Evolutionary conservation across 176 grass and related monocot genomes (phyloP), one percentile per base, ranked within the genome.

Genomic region (Eleusine coracana): DNA sequence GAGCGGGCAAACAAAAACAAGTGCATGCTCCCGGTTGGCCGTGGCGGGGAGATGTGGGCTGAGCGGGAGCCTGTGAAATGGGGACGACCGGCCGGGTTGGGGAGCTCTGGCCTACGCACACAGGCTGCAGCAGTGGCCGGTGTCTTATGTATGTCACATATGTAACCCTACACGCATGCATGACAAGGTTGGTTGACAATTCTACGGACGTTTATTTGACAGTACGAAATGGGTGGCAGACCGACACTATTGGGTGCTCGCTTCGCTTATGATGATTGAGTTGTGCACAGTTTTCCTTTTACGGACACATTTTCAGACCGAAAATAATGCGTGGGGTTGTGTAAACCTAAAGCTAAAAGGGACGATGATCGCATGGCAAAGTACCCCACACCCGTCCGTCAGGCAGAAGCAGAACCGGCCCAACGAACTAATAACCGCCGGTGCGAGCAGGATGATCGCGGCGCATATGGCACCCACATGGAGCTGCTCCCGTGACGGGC

Each of bases 341-440:
- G 17, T 38, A 36, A 56, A n/a, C 36, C 8, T 12, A 27, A 61
- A 61, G 8, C 10, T 10, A 10, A 10, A 20, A 25, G 44, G 31
- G 2, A 2, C 2, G 31, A 34, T 34, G 31, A 16, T 36, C 15
- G 46, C 15, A 54, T 6, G 3, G 45, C 44, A 31, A 28, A 29
- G 1, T 23, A 71, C 68, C 41, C 23, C 29, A 21, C 62, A 1
- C 28, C 12, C 60, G 25, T 2, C 10, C 21, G 44, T 46, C 44
- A 10, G 44, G 44, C 9, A 42, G 40, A 5, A 4, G 60, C 60
- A 13, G 9, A 36, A 6, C 21, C 45, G 14, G 63, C 51, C 66
- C 64, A 87, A 87, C 79, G 79, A 82, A 82, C 79, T 71, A 87
- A 87, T 77, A 87, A 87, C 79, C 55, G 55, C 65, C 86, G 74